Conservation (phyloP, 2,329 filamentous ascomycete species). For the Colletotrichum sansevieriae region DNA sequence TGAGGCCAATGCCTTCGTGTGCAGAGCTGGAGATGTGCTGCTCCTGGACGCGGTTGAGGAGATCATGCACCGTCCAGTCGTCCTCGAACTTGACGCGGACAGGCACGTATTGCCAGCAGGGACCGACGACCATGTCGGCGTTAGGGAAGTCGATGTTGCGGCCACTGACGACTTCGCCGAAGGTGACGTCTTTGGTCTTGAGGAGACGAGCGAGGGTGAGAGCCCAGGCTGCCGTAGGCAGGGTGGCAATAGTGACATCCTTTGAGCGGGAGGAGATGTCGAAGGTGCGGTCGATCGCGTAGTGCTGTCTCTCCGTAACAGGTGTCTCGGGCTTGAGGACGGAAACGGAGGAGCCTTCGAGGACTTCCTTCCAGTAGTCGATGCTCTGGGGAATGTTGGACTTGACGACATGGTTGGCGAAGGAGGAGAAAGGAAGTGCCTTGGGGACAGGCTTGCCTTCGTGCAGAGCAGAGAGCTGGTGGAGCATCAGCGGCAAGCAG, state of each 20-base stretch:
- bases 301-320: conserved; percentile 54
- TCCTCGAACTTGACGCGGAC: conserved; percentile 69
- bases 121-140: conserved; percentile 71
- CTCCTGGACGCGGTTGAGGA: conserved; percentile 66
- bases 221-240: conserved; percentile 77
- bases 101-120: conserved; percentile 77
- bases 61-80: conserved; percentile 63
- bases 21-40: conserved; percentile 69
- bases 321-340: conserved; percentile 55
- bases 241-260: conserved; percentile 72
- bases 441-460: conserved; percentile 48
- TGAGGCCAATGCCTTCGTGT: conserved; percentile 67
- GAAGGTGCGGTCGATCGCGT: conserved; percentile 57
- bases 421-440: conserved; percentile 60
- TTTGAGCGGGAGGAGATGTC: conserved; percentile 62
- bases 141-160: conserved; percentile 69
- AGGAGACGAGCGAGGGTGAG: conserved; percentile 70
- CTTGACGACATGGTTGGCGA: conserved; percentile 58
- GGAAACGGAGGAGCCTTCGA: conserved; percentile 65
- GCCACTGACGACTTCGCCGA: conserved; percentile 76
- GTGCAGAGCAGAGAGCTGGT: conserved; percentile 69
- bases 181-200: conserved; percentile 68
- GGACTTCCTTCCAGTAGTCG: conserved; percentile 72
- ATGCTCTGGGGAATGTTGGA: conserved; percentile 62
- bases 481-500: conserved; percentile 72